Percentiles rank a stretch among this genome's conserved stretches.
Evolutionary conservation across 768 basidiomycete species (phyloP).

Genomic region (Tremella mesenterica): DNA sequence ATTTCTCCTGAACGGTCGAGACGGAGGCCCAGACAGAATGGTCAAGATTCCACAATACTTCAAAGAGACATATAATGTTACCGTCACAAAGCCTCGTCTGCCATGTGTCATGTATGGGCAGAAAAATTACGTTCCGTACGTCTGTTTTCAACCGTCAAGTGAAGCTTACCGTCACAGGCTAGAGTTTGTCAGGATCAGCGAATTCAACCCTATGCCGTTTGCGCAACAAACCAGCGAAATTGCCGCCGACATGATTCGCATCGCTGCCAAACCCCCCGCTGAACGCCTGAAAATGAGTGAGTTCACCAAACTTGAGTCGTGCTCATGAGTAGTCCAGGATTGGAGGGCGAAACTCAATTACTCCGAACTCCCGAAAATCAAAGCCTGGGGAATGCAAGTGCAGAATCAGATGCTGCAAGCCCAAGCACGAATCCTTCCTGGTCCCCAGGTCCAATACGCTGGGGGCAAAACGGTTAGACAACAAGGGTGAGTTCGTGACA

Average conservation of each 20-base stretch:
- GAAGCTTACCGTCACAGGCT: constrained; percentile 5
- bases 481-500: constrained; percentile 4
- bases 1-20: constrained; percentile 31
- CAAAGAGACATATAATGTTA: constrained; percentile 34
- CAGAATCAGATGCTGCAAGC: constrained; percentile 27
- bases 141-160: background rate
- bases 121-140: constrained; percentile 40
- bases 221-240: constrained; percentile 28
- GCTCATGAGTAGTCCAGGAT: constrained; percentile 17
- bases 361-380: constrained; percentile 33
- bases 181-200: constrained; percentile 34
- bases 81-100: constrained; percentile 35
- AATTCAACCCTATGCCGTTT: constrained; percentile 38
- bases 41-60: constrained; percentile 32
- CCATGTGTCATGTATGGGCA: constrained; percentile 35
- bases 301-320: background rate
- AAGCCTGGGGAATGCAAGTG: constrained; percentile 42
- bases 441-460: constrained; percentile 37
- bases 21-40: constrained; percentile 30
- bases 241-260: constrained; percentile 40
- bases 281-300: constrained; percentile 29
- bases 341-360: constrained; percentile 39
- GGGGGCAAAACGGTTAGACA: constrained; percentile 18
- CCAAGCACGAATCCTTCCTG: constrained; percentile 33
- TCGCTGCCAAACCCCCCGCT: constrained; percentile 38